A percentile compares a stretch with the other conserved stretches of the same genome.
phyloP scores from a whole-genome alignment of 2,329 filamentous ascomycete genomes.

The Monosporascus sp. region DNA sequence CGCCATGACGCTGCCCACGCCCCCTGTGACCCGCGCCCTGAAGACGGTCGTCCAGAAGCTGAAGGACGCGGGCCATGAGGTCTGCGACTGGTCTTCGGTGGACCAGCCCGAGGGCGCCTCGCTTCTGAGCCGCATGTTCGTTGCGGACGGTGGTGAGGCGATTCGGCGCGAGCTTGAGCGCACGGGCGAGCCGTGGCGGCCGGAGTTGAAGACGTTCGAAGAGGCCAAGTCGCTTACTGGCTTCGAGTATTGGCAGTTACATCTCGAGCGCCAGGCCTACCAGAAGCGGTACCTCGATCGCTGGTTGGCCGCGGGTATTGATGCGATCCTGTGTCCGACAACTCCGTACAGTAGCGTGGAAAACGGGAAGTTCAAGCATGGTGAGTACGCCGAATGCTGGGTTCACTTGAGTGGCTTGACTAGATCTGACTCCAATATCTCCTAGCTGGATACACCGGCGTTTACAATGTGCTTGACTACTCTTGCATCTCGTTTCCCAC shows the following conservation, averaged over 20 bases:
- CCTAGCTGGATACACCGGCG: constrained; percentile 44
- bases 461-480: constrained; percentile 46
- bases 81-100: constrained; percentile 47
- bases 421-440: background rate
- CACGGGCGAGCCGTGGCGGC: constrained; percentile 34
- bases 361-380: constrained; percentile 38
- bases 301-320: constrained; percentile 45
- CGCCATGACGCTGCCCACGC: constrained; percentile 59
- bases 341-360: constrained; percentile 39
- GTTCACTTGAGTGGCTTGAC: background rate
- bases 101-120: constrained; percentile 34
- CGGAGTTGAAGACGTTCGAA: constrained; percentile 21
- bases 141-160: constrained; percentile 41
- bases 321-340: constrained; percentile 58
- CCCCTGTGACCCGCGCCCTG: constrained; percentile 57
- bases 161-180: constrained; percentile 34
- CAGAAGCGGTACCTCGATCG: constrained; percentile 42
- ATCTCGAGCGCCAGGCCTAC: constrained; percentile 38
- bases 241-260: constrained; percentile 43
- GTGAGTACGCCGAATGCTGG: constrained; percentile 21
- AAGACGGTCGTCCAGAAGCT: constrained; percentile 38
- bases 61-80: constrained; percentile 40
- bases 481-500: constrained; percentile 43
- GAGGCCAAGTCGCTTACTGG: constrained; percentile 34
- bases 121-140: constrained; percentile 41